phyloP scores from a whole-genome alignment of 257 asterid genomes.

The Vinca minor region DNA sequence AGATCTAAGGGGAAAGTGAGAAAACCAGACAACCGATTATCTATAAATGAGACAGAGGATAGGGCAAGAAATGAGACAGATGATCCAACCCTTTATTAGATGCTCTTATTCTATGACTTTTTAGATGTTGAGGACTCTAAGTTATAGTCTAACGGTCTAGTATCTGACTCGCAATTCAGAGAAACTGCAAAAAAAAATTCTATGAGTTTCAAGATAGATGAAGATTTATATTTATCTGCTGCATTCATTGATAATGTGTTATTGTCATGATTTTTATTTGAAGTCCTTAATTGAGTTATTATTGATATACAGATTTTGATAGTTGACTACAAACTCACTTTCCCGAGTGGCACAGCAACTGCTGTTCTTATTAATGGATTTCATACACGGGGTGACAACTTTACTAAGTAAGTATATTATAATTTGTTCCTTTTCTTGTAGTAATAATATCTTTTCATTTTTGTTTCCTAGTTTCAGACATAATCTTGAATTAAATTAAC shows the following conservation, averaged over 20 bases:
- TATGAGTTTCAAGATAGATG: neutral
- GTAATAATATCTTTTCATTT: neutral
- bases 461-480: neutral
- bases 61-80: too few species aligned
- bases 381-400: conserved; percentile 58
- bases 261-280: neutral
- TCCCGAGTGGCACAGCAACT: conserved; percentile 94
- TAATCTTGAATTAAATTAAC: neutral
- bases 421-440: neutral
- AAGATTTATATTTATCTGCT: neutral
- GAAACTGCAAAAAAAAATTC: too few species aligned
- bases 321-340: conserved; percentile 74
- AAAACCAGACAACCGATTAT: too few species aligned
- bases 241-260: neutral
- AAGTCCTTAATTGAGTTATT: neutral
- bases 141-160: too few species aligned
- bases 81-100: too few species aligned
- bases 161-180: too few species aligned
- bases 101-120: neutral
- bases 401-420: conserved; percentile 80
- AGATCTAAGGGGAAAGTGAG: too few species aligned
- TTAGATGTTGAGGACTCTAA: too few species aligned
- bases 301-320: conserved; percentile 58
- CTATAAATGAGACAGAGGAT: too few species aligned
- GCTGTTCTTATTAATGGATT: conserved; percentile 87